Evolutionary conservation across 805 yeast genomes (phyloP), one percentile per base, ranked within the genome.

Genomic region (Starmera amethionina): DNA sequence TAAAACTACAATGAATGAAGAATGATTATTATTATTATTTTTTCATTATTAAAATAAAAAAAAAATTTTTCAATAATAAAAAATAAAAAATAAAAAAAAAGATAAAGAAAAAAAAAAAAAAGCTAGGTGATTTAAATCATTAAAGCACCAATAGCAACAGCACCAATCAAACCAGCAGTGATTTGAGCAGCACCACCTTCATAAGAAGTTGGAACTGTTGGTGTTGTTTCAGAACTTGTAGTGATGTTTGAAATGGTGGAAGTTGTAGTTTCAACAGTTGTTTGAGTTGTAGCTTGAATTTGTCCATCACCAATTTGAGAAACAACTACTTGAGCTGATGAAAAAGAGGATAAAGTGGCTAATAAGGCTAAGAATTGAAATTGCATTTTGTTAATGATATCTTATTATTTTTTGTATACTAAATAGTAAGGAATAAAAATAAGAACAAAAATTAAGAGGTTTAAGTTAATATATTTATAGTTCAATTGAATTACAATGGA

Each of bases 191-290:
- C 42, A 14, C 37, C 46, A 28, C 28, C 43, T 32, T 40, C 41
- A 15, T 44, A 44, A 30, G 33, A 60, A 36, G 63, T 50, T 33
- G 60, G 48, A 14, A 54, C 47, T 12, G 62, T 51, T 31, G 62
- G 52, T 39, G 64, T 48, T 29, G 67, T 45, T 43, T 71, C 65
- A 42, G 68, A 64, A 31, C 68, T 70, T 54, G 68, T 74, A 46
- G 75, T 61, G 37, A 75, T 60, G 30, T 36, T 31, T 36, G 37
- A 39, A 37, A 39, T 40, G 50, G 71, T 58, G 39, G 65, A 60
- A 38, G 72, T 63, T 42, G 57, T 45, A 31, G 33, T 22, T 34
- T 58, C 60, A 15, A 54, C 52, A 35, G 58, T 54, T 38, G 62
- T 50, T 49, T 43, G 53, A 44, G 52, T 34, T 4, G 47, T 30